Evolutionary conservation across 2,329 filamentous ascomycete genomes (phyloP), one percentile per base, ranked within the genome.

Genomic region (Botrytis deweyae): DNA sequence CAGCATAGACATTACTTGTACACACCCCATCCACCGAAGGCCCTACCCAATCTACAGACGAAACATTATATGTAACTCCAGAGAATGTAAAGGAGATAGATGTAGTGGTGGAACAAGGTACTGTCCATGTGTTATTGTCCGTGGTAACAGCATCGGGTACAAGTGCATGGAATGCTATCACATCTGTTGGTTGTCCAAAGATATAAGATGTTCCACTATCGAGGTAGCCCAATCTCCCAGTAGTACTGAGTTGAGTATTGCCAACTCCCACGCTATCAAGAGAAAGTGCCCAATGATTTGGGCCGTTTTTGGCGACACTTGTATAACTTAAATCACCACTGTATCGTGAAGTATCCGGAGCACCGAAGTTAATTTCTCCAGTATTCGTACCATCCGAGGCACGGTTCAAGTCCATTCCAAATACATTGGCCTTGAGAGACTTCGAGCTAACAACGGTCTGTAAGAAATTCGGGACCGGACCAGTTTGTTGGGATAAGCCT

Each of bases 141-240:
- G 85, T 86, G 29, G 85, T 84, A 40, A 83, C 82, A 1, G 90
- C 76, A 63, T 78, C 89, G 0, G 91, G 88, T 52, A 97, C 90
- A 44, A 89, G 82, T 46, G 85, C 84, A 82, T 97, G 93, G 10
- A 97, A 80, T 16, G 87, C 85, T 63, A 87, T 85, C 2, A 93
- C 92, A 78, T 94, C 90, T 3, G 84, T 83, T 1, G 86, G 82
- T 0, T 93, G 92, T 9, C 93, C 89, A 76, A 97, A 90, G 42
- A 94, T 88, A 81, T 91, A 96, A 0, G 91, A 93, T 0, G 94
- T 96, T 68, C 94, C 94, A 0, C 93, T 94, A 82, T 97, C 94
- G 77, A 97, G 91, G 80, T 94, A 93, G 46, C 91, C 92, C 67
- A 86, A 82, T 18, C 87, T 88, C 52, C 82, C 83, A 1, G 79